Percentiles rank a stretch among this genome's conserved stretches.
Conservation (phyloP, 805 yeast species). For the Candida andamanensis region DNA sequence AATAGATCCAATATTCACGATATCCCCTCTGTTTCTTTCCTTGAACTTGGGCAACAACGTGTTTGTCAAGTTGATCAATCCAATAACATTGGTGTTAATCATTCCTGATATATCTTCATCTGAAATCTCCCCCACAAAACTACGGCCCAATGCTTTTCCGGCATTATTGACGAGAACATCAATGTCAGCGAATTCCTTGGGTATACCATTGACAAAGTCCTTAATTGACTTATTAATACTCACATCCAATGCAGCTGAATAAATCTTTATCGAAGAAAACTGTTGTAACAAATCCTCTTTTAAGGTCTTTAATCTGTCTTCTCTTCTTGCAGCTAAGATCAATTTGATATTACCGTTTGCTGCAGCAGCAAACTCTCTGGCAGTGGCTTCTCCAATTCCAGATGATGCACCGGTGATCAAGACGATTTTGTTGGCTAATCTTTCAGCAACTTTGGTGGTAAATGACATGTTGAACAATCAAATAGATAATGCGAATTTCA, state of each 20-base stretch:
- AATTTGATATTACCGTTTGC: constrained; percentile 33
- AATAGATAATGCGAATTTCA: neutral
- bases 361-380: constrained; percentile 34
- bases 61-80: constrained; percentile 33
- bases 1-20: constrained; percentile 33
- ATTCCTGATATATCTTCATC: constrained; percentile 30
- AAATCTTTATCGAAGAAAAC: constrained; percentile 24
- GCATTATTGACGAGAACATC: constrained; percentile 37
- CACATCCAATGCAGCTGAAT: constrained; percentile 29
- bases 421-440: constrained; percentile 32
- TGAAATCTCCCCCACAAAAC: constrained; percentile 24
- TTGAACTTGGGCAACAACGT: constrained; percentile 33
- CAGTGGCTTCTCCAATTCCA: constrained; percentile 42
- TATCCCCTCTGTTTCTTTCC: constrained; percentile 30
- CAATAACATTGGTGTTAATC: constrained; percentile 35
- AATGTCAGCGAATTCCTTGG: constrained; percentile 30
- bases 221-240: constrained; percentile 20
- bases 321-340: constrained; percentile 36
- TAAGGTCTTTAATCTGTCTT: constrained; percentile 21
- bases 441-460: constrained; percentile 33
- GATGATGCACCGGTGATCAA: constrained; percentile 39
- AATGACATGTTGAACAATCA: constrained; percentile 22
- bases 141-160: constrained; percentile 35
- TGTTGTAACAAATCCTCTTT: constrained; percentile 19
- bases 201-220: constrained; percentile 26